These are phyloP conservation scores for Alternaria ventricosa DNA, from an alignment of 2,329 filamentous ascomycete species.

Conservation along the genomic window DNA sequence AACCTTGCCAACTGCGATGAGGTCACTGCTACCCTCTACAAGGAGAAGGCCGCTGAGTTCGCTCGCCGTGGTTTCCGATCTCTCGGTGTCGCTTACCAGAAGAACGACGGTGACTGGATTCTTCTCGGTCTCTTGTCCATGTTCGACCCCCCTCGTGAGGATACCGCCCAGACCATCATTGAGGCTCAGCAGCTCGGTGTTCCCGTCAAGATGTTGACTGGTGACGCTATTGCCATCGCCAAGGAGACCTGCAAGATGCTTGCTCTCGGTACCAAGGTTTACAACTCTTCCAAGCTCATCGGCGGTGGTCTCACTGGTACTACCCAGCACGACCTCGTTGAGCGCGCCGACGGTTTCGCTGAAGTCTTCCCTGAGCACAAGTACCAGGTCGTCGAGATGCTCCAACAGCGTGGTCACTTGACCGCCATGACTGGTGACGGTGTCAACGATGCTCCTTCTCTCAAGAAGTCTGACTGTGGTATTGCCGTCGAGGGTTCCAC, in stretches of 20 bases:
- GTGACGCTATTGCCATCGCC: slow-evolving; percentile 79
- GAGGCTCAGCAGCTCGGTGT: slow-evolving; percentile 79
- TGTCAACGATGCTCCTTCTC: slow-evolving; percentile 76
- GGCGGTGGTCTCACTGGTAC: slow-evolving; percentile 76
- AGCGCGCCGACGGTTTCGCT: slow-evolving; percentile 75
- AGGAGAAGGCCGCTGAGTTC: slow-evolving; percentile 75
- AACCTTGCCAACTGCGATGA: slow-evolving; percentile 71
- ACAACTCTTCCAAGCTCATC: slow-evolving; percentile 79
- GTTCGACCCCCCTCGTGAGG: slow-evolving; percentile 80
- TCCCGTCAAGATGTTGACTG: slow-evolving; percentile 81
- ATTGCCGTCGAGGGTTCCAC: slow-evolving; percentile 76
- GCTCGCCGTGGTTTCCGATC: slow-evolving; percentile 81
- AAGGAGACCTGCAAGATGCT: slow-evolving; percentile 86
- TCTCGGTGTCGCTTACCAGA: slow-evolving; percentile 79
- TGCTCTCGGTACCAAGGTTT: slow-evolving; percentile 79
- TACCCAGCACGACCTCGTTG: slow-evolving; percentile 77
- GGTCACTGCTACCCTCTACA: slow-evolving; percentile 70
- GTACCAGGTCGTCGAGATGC: slow-evolving; percentile 77
- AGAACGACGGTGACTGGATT: slow-evolving; percentile 76
- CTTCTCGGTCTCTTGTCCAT: slow-evolving; percentile 79
- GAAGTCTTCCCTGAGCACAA: slow-evolving; percentile 80
- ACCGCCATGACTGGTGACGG: slow-evolving; percentile 79
- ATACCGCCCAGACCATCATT: slow-evolving; percentile 78
- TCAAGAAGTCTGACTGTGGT: slow-evolving; percentile 78
- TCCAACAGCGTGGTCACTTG: slow-evolving; percentile 74